A percentile compares a stretch with the other conserved stretches of the same genome.
These are phyloP conservation scores for Abrus precatorius DNA, from an alignment of 306 rosid species.

Conservation along the genomic window DNA sequence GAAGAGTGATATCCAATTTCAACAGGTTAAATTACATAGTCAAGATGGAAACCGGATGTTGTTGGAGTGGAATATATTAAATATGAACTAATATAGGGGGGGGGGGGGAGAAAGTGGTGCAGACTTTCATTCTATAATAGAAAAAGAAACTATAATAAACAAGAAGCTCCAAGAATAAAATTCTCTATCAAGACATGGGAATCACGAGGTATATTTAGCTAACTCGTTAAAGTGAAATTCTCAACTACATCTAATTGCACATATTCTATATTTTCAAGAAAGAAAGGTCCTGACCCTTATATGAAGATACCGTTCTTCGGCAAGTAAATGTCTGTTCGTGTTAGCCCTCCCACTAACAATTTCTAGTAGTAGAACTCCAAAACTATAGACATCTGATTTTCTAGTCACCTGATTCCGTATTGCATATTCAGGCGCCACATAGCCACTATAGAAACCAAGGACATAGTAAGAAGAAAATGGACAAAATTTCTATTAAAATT, in stretches of 20 bases:
- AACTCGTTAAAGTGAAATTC: background rate
- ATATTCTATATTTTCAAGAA: slow-evolving; percentile 4
- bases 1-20: slow-evolving; percentile 1
- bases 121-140: background rate
- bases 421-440: slow-evolving; percentile 90
- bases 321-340: slow-evolving; percentile 72
- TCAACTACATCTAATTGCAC: background rate
- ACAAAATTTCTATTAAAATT: background rate
- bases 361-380: slow-evolving; percentile 82
- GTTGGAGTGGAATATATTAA: background rate
- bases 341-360: slow-evolving; percentile 84
- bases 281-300: slow-evolving; percentile 59
- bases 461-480: slow-evolving; percentile 25
- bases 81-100: background rate
- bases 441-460: slow-evolving; percentile 65
- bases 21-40: background rate
- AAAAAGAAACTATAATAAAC: background rate
- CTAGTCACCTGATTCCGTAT: slow-evolving; percentile 86
- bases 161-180: background rate
- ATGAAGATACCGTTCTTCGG: slow-evolving; percentile 77
- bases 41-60: background rate
- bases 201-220: background rate
- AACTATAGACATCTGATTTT: slow-evolving; percentile 84
- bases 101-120: background rate
- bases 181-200: background rate